Evolutionary conservation across 2,329 filamentous ascomycete species (phyloP), one percentile per base, ranked within the genome.

Genomic region (Claviceps arundinis): DNA sequence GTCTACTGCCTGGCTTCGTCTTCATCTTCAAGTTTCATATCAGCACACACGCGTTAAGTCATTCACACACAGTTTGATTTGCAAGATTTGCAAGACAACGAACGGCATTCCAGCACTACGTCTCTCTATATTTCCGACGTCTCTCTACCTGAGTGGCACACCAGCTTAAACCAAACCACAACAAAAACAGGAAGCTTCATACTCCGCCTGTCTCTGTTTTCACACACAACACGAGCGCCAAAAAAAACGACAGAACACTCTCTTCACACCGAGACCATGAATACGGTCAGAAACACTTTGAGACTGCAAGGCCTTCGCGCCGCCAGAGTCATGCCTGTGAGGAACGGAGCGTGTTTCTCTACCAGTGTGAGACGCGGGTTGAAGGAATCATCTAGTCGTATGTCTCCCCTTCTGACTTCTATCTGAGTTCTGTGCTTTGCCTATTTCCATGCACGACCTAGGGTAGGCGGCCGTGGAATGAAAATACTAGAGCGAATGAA

Each of bases 301-400:
- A 16, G 48, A n/a, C 19, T 42, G 62, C 50, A 55, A 61, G 56
- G 57, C 30, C 45, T 65, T 50, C 62, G 63, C 50, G 52, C 56
- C 47, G 55, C 59, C 22, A 55, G 55, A 14, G 5, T 47, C 8
- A 2, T 11, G 7, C 44, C 26, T 4, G 5, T 51, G 17, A 49
- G 60, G 24, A 53, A 63, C 37, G 58, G 14, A 58, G 62, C 16
- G 59, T 61, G 51, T 51, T 61, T 67, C 37, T 62, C 65, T 0
- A 61, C 67, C 42, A 62, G 58, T 26, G 40, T 59, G 16, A 57
- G 57, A 0, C 56, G 65, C 16, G 61, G 62, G 6, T 57, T 70
- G 46, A 70, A 70, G 57, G 68, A 70, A 52, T 68, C 68, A 40
- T 64, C 65, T 30, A 62, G 51, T 40, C 61, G 68, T 70, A 58